Percentiles rank a stretch among this genome's conserved stretches.
Evolutionary conservation across 805 yeast species (phyloP).

Genomic region (Hanseniaspora meyeri): DNA sequence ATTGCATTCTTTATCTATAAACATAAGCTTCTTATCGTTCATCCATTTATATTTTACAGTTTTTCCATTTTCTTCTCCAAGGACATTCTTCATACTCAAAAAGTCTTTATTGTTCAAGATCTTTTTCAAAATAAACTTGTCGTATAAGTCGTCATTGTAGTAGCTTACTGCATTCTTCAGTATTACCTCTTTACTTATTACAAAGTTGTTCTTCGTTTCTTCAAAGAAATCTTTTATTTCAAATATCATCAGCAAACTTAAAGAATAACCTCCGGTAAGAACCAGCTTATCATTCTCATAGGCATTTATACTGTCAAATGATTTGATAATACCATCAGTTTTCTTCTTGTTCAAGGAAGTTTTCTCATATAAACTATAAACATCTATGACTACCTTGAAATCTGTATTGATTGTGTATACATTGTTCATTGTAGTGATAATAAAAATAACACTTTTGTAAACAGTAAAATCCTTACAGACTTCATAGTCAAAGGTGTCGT

Average conservation of each 20-base stretch:
- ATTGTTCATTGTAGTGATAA: slow-evolving; percentile 1
- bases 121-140: slow-evolving; percentile 8
- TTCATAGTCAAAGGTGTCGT: not conserved
- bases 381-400: not conserved
- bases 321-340: not conserved
- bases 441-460: not conserved
- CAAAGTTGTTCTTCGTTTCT: not conserved
- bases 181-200: not conserved
- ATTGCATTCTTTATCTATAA: not conserved
- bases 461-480: not conserved
- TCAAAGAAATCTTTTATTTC: not conserved
- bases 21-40: not conserved
- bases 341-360: not conserved
- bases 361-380: slow-evolving; percentile 3
- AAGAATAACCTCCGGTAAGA: slow-evolving; percentile 7
- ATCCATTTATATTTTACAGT: not conserved
- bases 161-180: not conserved
- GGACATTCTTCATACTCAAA: not conserved
- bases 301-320: not conserved
- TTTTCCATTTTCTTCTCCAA: not conserved
- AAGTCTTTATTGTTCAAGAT: not conserved
- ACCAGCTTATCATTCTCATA: not conserved
- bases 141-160: slow-evolving; percentile 8
- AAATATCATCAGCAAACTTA: slow-evolving; percentile 1
- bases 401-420: slow-evolving; percentile 3